A percentile compares a stretch with the other conserved stretches of the same genome.
Conservation (phyloP, 1,284 basidiomycete species). For the Cutaneotrichosporon dermatis region DNA sequence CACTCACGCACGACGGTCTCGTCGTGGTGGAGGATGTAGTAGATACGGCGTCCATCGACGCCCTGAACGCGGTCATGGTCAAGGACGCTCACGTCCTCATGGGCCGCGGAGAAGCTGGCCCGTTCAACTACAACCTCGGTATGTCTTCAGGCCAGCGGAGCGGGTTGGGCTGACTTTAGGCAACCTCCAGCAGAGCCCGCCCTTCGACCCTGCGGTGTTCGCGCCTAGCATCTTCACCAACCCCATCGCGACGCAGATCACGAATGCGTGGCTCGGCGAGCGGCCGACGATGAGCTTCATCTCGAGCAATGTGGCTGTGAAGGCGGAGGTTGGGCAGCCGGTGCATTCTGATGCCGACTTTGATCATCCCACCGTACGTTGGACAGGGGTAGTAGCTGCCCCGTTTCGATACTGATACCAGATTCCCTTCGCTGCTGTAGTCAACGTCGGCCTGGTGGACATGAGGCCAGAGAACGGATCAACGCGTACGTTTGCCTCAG, state of each 20-base stretch:
- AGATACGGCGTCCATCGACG: neutral
- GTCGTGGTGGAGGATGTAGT: constrained; percentile 12
- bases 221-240: constrained; percentile 7
- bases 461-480: constrained; percentile 7
- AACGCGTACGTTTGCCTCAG: neutral
- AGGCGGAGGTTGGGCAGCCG: constrained; percentile 12
- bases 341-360: constrained; percentile 15
- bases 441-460: constrained; percentile 8
- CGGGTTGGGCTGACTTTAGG: neutral
- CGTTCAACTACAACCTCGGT: constrained; percentile 14
- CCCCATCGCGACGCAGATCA: constrained; percentile 10
- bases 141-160: neutral
- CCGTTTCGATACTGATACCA: neutral
- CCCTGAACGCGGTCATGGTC: constrained; percentile 9
- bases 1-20: constrained; percentile 11
- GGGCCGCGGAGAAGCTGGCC: constrained; percentile 6
- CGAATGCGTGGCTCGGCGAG: constrained; percentile 9
- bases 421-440: constrained; percentile 8
- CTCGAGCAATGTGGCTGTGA: constrained; percentile 8
- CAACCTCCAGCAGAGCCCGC: constrained; percentile 8
- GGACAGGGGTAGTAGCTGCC: neutral
- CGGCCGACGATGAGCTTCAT: constrained; percentile 12
- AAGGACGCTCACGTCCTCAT: constrained; percentile 4
- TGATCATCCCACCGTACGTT: constrained; percentile 8
- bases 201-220: constrained; percentile 5